Conservation (phyloP, 1,284 basidiomycete genomes). For the Gomphus bonarii region DNA sequence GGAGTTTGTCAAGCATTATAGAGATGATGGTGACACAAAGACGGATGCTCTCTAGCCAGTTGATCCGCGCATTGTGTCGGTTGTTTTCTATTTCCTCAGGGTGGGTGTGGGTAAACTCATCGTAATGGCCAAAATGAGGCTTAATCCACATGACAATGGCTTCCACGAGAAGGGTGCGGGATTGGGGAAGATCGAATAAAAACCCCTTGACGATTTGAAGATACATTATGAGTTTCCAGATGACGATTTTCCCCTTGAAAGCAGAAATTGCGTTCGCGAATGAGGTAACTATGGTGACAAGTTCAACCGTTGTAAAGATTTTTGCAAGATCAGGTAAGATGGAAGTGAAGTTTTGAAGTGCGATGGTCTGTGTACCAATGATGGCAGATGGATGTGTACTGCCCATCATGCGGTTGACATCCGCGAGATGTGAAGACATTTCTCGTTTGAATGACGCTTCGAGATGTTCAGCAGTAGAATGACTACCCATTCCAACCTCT, state of each 20-base stretch:
- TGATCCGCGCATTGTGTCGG: conserved; percentile 68
- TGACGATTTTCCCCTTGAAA: conserved; percentile 70
- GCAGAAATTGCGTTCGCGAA: conserved; percentile 81
- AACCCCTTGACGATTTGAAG: conserved; percentile 84
- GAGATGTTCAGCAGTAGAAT: conserved; percentile 76
- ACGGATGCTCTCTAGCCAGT: conserved; percentile 85
- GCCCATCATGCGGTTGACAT: conserved; percentile 87
- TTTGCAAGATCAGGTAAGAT: conserved; percentile 82
- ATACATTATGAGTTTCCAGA: conserved; percentile 93
- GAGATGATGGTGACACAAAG: conserved; percentile 80
- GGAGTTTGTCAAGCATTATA: conserved; percentile 85
- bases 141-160: conserved; percentile 90
- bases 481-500: conserved; percentile 67
- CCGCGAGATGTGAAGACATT: conserved; percentile 61
- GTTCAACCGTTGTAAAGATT: conserved; percentile 71
- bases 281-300: conserved; percentile 75
- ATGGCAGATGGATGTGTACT: conserved; percentile 71
- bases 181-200: conserved; percentile 76
- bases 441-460: conserved; percentile 82
- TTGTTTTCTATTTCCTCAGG: conserved; percentile 53
- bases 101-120: conserved; percentile 60
- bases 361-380: conserved; percentile 92
- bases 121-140: conserved; percentile 88
- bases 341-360: conserved; percentile 89
- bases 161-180: conserved; percentile 77